A percentile compares a stretch with the other conserved stretches of the same genome.
Evolutionary conservation across 805 yeast species (phyloP).

Genomic region (Metschnikowia kunwiensis): DNA sequence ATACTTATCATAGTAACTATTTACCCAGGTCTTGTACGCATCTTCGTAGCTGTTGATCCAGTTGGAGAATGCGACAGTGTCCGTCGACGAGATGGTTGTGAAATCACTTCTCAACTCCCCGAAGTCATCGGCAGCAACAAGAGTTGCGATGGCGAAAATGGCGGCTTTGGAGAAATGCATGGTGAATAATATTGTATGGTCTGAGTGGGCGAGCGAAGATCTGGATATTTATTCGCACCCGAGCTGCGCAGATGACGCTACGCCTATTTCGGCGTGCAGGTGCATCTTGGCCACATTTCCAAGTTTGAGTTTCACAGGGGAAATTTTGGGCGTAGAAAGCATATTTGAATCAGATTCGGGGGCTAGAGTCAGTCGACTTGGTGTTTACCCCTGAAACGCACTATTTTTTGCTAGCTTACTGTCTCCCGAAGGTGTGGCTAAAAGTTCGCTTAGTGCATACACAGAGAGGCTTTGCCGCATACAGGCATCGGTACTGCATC

Average conservation of each 20-base stretch:
- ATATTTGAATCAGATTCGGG: too few relatives aligned
- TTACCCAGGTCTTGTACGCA: constrained; percentile 5
- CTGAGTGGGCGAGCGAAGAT: neutral
- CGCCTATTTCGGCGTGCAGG: too few relatives aligned
- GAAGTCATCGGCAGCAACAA: constrained; percentile 2
- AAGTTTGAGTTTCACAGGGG: too few relatives aligned
- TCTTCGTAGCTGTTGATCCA: constrained; percentile 6
- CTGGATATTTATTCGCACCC: neutral
- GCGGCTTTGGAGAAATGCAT: constrained; percentile 3
- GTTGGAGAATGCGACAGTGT: constrained; percentile 4
- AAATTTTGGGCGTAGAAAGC: too few relatives aligned
- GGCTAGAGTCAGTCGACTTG: too few relatives aligned
- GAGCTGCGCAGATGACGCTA: neutral
- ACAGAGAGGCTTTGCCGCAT: too few relatives aligned
- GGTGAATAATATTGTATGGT: neutral
- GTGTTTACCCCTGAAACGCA: too few relatives aligned
- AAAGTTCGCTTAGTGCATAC: too few relatives aligned
- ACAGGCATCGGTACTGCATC: too few relatives aligned
- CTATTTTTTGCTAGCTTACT: too few relatives aligned
- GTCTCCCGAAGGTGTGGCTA: too few relatives aligned
- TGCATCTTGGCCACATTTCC: too few relatives aligned
- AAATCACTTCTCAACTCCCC: neutral
- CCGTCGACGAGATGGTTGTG: constrained; percentile 3
- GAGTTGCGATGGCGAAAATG: constrained; percentile 2
- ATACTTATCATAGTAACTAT: neutral